phyloP scores from a whole-genome alignment of 1,139 yeast species.

The Magnusiomyces sp. region DNA sequence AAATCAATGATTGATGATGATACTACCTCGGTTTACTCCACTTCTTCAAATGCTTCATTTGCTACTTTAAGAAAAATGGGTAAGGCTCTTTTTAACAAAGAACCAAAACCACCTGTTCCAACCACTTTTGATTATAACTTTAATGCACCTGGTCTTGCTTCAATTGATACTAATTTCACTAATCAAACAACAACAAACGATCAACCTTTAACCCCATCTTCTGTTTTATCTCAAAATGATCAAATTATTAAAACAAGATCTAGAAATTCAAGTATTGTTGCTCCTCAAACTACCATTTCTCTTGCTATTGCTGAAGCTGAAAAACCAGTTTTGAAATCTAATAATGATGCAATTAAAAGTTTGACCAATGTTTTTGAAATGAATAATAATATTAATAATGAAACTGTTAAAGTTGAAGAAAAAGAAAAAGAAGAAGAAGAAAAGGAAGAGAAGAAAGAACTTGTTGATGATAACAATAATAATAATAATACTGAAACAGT shows the following conservation, averaged over 20 bases:
- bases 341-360: neutral
- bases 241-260: too few relatives aligned
- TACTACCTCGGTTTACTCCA: constrained; percentile 21
- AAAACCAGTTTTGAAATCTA: constrained; percentile 3
- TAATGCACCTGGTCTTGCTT: neutral
- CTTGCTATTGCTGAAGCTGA: constrained; percentile 25
- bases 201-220: neutral
- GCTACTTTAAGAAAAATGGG: constrained; percentile 22
- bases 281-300: constrained; percentile 17
- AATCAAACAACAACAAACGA: neutral
- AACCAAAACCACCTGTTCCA: constrained; percentile 7
- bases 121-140: too few relatives aligned
- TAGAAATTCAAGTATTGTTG: constrained; percentile 1
- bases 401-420: too few relatives aligned
- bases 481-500: too few relatives aligned
- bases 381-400: too few relatives aligned
- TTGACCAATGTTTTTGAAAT: neutral
- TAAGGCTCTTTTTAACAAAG: constrained; percentile 13
- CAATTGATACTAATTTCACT: neutral
- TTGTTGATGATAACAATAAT: neutral
- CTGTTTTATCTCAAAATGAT: too few relatives aligned
- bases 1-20: constrained; percentile 10
- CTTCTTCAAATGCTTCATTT: constrained; percentile 25
- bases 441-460: neutral
- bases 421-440: neutral